phyloP scores from a whole-genome alignment of 139 green algal species.

The Bryopsis sp. region DNA sequence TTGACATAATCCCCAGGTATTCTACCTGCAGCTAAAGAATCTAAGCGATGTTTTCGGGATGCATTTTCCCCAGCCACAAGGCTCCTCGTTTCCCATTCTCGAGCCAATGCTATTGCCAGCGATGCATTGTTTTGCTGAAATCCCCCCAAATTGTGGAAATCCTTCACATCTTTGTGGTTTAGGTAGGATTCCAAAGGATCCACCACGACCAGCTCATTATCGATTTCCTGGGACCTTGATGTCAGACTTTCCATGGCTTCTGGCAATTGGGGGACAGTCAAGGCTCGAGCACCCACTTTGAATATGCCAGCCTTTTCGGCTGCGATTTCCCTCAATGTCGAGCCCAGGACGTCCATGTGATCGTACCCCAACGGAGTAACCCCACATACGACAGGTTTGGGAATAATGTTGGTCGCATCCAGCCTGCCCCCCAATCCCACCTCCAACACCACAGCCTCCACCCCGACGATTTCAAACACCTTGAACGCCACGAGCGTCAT shows the following conservation, averaged over 20 bases:
- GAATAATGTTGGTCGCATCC: constrained; percentile 87
- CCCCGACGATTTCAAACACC: constrained; percentile 48
- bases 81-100: not conserved
- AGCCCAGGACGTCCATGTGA: constrained; percentile 88
- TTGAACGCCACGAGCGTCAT: constrained; percentile 77
- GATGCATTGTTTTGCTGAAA: not conserved
- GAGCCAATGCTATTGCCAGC: not conserved
- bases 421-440: constrained; percentile 90
- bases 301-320: constrained; percentile 94
- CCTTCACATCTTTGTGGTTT: too few relatives aligned
- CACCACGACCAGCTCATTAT: too few relatives aligned
- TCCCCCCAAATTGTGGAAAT: too few relatives aligned
- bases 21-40: not conserved
- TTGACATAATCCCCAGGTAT: constrained; percentile 5
- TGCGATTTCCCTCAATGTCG: constrained; percentile 90
- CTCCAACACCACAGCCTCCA: constrained; percentile 89
- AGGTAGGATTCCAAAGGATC: too few relatives aligned
- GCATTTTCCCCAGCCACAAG: not conserved
- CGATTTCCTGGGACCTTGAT: too few relatives aligned
- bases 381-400: constrained; percentile 47
- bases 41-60: not conserved
- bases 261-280: constrained; percentile 64
- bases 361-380: constrained; percentile 87
- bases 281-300: constrained; percentile 50
- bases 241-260: too few relatives aligned